phyloP scores from a whole-genome alignment of 371 early-diverging fungal genomes.

The Gilbertella persicaria region DNA sequence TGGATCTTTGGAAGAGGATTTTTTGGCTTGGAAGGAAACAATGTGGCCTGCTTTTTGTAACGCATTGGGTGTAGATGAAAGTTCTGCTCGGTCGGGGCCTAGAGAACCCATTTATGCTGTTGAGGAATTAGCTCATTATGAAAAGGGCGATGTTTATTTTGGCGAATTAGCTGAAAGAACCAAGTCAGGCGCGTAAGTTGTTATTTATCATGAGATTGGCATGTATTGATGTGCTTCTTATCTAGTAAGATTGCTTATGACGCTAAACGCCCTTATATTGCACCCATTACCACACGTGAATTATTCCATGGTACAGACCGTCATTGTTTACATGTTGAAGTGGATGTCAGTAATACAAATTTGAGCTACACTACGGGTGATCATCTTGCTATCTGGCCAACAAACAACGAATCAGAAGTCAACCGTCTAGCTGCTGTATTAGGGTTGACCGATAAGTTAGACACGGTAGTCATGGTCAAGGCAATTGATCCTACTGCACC shows the following conservation, averaged over 20 bases:
- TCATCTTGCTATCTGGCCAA: slow-evolving; percentile 92
- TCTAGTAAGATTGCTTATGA: slow-evolving; percentile 57
- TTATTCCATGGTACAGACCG: slow-evolving; percentile 72
- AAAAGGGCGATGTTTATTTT: slow-evolving; percentile 50
- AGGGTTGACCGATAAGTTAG: slow-evolving; percentile 65
- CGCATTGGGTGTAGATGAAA: slow-evolving; percentile 69
- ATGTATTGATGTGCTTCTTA: slow-evolving; percentile 4
- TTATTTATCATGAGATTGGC: not conserved
- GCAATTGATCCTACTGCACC: slow-evolving; percentile 69
- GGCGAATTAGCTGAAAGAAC: slow-evolving; percentile 63
- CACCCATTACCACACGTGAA: slow-evolving; percentile 66
- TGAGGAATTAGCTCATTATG: slow-evolving; percentile 36
- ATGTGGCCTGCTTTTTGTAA: slow-evolving; percentile 80
- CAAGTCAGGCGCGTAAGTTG: slow-evolving; percentile 38
- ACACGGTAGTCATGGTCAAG: slow-evolving; percentile 61
- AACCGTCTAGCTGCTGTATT: slow-evolving; percentile 64
- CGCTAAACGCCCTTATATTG: slow-evolving; percentile 82
- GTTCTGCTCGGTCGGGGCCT: slow-evolving; percentile 36
- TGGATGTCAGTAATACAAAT: slow-evolving; percentile 81
- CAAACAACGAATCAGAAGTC: slow-evolving; percentile 82
- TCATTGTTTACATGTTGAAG: slow-evolving; percentile 90
- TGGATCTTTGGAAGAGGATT: slow-evolving; percentile 93
- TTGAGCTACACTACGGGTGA: slow-evolving; percentile 92
- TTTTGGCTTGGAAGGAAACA: slow-evolving; percentile 89
- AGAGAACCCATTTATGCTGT: slow-evolving; percentile 49